A percentile compares a stretch with the other conserved stretches of the same genome.
Conservation (phyloP, 2,329 filamentous ascomycete species). For the Aspergillus chevalieri region DNA sequence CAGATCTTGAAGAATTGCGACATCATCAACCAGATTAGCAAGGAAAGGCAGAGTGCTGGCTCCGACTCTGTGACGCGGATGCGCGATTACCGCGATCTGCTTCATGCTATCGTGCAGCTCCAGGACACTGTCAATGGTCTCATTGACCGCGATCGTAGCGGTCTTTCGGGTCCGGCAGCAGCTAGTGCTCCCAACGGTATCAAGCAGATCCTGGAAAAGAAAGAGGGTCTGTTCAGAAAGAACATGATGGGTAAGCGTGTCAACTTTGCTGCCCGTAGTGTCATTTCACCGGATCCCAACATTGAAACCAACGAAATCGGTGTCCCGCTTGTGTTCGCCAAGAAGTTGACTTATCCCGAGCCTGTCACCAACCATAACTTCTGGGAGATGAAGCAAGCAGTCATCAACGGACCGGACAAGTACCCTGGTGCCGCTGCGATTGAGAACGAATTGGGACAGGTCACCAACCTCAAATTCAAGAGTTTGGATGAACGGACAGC, state of each 20-base stretch:
- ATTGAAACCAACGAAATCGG: conserved; percentile 99
- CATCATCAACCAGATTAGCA: conserved; percentile 66
- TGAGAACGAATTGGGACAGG: conserved; percentile 90
- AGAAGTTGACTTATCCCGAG: conserved; percentile 92
- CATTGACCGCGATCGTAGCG: conserved; percentile 83
- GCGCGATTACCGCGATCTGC: conserved; percentile 67
- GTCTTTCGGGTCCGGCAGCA: conserved; percentile 69
- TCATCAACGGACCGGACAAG: conserved; percentile 86
- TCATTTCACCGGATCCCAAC: conserved; percentile 96
- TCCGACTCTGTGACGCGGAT: conserved; percentile 42
- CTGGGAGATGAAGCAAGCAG: conserved; percentile 88
- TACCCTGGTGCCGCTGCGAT: conserved; percentile 94
- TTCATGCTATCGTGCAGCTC: conserved; percentile 73
- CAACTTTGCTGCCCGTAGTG: conserved; percentile 93
- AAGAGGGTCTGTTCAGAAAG: conserved; percentile 95
- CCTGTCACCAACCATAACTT: conserved; percentile 97
- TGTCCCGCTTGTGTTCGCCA: conserved; percentile 95
- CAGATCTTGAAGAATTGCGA: conserved; percentile 71
- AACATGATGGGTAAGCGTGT: conserved; percentile 99
- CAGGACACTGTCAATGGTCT: conserved; percentile 90
- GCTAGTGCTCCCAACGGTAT: conserved; percentile 84
- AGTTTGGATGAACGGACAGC: conserved; percentile 80
- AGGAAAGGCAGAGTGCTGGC: conserved; percentile 55
- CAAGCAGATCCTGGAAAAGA: conserved; percentile 97
- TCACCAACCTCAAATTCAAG: conserved; percentile 81